Percentiles rank a stretch among this genome's conserved stretches.
These are phyloP conservation scores for Blastobotrys raffinosifermentans DNA, from an alignment of 1,139 yeast species.

Conservation along the genomic window DNA sequence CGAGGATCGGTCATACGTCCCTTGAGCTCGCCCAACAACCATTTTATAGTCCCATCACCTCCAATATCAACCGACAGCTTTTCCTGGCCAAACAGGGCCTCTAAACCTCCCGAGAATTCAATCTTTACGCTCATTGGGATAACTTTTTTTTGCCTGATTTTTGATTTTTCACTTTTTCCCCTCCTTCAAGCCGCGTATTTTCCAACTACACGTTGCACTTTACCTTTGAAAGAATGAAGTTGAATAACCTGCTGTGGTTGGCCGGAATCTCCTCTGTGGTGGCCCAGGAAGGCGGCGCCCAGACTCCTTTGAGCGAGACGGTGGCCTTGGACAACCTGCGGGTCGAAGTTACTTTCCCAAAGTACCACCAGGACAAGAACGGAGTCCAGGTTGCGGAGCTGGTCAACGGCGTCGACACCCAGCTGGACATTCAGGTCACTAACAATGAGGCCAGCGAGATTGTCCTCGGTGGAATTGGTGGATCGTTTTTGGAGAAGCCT, in stretches of 20 bases:
- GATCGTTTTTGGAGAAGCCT: constrained; percentile 52
- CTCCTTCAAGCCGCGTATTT: background rate
- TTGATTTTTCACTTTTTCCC: background rate
- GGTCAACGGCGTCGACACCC: constrained; percentile 48
- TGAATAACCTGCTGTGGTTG: background rate
- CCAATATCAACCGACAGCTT: constrained; percentile 42
- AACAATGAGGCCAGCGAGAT: constrained; percentile 54
- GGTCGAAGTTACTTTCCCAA: constrained; percentile 10
- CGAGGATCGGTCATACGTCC: constrained; percentile 49
- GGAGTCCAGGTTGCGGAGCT: constrained; percentile 14
- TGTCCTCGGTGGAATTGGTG: constrained; percentile 69
- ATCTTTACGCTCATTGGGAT: constrained; percentile 23
- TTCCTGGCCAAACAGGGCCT: constrained; percentile 52
- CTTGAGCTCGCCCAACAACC: constrained; percentile 52
- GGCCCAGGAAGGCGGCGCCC: constrained; percentile 6
- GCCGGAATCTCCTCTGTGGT: constrained; percentile 2
- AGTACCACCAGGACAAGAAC: background rate
- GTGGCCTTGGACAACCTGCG: no score
- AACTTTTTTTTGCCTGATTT: background rate
- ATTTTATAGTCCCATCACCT: constrained; percentile 48
- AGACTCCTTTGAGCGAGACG: no score
- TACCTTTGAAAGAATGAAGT: constrained; percentile 6
- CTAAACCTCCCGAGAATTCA: constrained; percentile 57
- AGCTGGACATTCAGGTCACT: constrained; percentile 48
- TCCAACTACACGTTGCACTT: background rate